Base-by-base conservation (phyloP, 257 asterid species). In the Osmanthus fragrans region DNA sequence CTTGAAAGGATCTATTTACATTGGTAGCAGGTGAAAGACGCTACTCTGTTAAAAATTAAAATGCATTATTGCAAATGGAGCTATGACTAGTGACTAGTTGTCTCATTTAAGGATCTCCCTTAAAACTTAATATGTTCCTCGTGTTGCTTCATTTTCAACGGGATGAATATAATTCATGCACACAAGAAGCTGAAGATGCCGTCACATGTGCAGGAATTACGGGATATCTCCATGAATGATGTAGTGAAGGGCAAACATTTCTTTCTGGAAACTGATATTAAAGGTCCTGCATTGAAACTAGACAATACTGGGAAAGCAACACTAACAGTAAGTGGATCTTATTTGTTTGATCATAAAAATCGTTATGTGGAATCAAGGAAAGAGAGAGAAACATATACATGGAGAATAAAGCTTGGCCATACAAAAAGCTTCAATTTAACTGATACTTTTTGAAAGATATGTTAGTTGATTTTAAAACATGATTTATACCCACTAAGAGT, bases 221-320 rank as follows among this genome's bases (percentile, higher is more conserved):
- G 89, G 79, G 97, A 92, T 56, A 90, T 94, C 80, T 88, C 94
- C 51, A 71, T 39, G 73, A 60, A 87, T 4, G 99, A 92, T 73
- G 82, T 82, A 23, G 92, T 92, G 80, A 94, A 87, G 81, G 98
- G 99, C 82, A 94, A 91, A 13, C 91, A 92, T 72, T 94, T 94
- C 79, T 92, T 94, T 78, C 89, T 94, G 64, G 99, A 94, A 82
- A 58, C 96, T 79, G 98, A 92, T 83, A 89, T 94, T 39, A 94
- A 87, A 87, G 99, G 99, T 75, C 97, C 99, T 71, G 78, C 90
- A 7, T 80, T 92, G 74, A 94, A 91, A 87, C 94, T 91, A 25
- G 99, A 94, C 88, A 89, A 91, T 73, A 92, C 99, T 13, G 99
- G 99, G 82, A 89, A 83, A 88, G 97, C 97, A 83, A 87, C 93